These are phyloP conservation scores for Oldenlandia corymbosa DNA, from an alignment of 257 asterid species.

Conservation along the genomic window DNA sequence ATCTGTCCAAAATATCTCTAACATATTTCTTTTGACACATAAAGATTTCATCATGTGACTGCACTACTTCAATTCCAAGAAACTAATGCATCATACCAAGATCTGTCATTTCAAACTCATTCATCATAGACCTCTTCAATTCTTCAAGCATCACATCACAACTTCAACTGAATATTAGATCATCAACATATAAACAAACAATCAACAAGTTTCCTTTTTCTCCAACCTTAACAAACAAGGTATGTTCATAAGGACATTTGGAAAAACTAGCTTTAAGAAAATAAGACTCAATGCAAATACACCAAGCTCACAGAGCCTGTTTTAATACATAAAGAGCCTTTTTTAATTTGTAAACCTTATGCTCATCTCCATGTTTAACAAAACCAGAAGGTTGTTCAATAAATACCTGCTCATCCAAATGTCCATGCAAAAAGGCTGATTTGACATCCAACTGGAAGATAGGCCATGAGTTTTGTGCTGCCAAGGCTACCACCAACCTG, in stretches of 20 bases:
- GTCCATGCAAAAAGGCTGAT: conserved; percentile 6
- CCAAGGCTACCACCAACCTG: not conserved
- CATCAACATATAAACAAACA: not conserved
- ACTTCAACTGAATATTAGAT: not conserved
- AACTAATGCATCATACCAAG: not conserved
- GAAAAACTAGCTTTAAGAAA: not conserved
- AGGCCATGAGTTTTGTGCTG: conserved; percentile 7
- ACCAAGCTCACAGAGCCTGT: not conserved
- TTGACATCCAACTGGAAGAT: conserved; percentile 1
- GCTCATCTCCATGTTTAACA: conserved; percentile 5
- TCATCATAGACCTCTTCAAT: conserved; percentile 1
- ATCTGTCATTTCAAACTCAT: conserved; percentile 3
- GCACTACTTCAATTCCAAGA: not conserved
- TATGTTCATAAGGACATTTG: not conserved
- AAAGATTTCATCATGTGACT: not conserved
- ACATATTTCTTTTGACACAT: conserved; percentile 2
- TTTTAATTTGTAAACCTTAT: not conserved
- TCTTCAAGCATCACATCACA: not conserved
- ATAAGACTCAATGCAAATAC: not conserved
- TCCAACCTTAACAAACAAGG: not conserved
- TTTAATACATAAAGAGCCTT: not conserved
- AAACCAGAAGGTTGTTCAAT: conserved; percentile 5
- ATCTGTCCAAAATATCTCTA: not conserved
- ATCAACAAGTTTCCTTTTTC: not conserved
- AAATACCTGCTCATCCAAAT: conserved; percentile 5